These are phyloP conservation scores for Candida sonorensis DNA, from an alignment of 805 yeast genomes.

Conservation along the genomic window DNA sequence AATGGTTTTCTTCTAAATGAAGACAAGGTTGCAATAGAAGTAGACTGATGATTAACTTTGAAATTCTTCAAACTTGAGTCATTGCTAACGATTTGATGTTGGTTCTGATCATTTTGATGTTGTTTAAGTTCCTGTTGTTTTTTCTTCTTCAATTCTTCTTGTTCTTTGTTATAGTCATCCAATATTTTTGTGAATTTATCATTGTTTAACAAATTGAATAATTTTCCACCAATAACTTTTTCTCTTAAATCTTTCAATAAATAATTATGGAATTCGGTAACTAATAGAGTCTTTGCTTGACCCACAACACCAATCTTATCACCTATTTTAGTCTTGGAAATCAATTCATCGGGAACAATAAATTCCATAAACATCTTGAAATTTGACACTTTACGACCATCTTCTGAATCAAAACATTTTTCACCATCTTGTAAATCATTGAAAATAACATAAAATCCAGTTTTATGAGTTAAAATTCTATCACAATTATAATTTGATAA, in stretches of 20 bases:
- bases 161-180: constrained; percentile 27
- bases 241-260: constrained; percentile 68
- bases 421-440: constrained; percentile 52
- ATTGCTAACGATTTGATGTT: constrained; percentile 4
- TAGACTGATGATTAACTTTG: constrained; percentile 11
- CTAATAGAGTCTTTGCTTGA: constrained; percentile 51
- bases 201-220: constrained; percentile 54
- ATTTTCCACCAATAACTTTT: constrained; percentile 61
- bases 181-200: constrained; percentile 47
- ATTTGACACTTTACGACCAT: constrained; percentile 45
- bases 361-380: constrained; percentile 53
- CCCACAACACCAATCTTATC: constrained; percentile 33
- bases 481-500: constrained; percentile 60
- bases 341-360: constrained; percentile 39
- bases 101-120: constrained; percentile 5
- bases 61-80: background rate
- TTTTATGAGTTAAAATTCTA: constrained; percentile 51
- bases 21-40: constrained; percentile 15
- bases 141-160: constrained; percentile 15
- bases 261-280: constrained; percentile 58
- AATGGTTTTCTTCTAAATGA: constrained; percentile 33
- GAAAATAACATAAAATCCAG: constrained; percentile 71
- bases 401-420: constrained; percentile 52
- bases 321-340: constrained; percentile 22
- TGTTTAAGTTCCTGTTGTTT: constrained; percentile 8